These are phyloP conservation scores for Delonix regia DNA, from an alignment of 306 rosid species.

Conservation along the genomic window DNA sequence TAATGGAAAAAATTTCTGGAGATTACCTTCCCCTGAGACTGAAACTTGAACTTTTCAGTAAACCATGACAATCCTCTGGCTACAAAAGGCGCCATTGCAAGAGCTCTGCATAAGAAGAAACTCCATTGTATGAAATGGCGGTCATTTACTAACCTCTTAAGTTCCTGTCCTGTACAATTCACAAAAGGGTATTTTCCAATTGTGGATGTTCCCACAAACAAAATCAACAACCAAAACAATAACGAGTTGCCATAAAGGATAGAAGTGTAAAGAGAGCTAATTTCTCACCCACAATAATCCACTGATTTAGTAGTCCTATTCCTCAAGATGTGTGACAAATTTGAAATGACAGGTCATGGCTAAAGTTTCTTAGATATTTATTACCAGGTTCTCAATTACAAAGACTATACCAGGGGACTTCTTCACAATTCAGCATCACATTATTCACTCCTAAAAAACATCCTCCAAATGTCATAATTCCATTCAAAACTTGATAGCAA, in stretches of 20 bases:
- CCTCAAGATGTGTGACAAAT: background rate
- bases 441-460: background rate
- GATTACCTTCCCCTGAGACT: constrained; percentile 79
- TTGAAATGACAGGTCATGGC: background rate
- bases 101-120: constrained; percentile 65
- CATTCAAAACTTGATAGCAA: background rate
- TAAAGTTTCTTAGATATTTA: background rate
- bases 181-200: constrained; percentile 16
- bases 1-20: background rate
- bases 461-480: background rate
- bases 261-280: too few species aligned
- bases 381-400: background rate
- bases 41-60: constrained; percentile 68
- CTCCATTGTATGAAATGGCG: constrained; percentile 25
- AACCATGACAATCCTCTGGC: constrained; percentile 84
- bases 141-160: constrained; percentile 13
- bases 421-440: background rate
- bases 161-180: constrained; percentile 13
- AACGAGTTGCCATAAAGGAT: too few species aligned
- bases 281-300: too few species aligned
- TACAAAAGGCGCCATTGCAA: constrained; percentile 84
- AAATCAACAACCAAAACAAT: constrained; percentile 12
- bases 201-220: constrained; percentile 17
- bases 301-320: too few species aligned
- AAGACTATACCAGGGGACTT: background rate